Base-by-base conservation (phyloP, 2,329 filamentous ascomycete species). In the Fusarium sp. region DNA sequence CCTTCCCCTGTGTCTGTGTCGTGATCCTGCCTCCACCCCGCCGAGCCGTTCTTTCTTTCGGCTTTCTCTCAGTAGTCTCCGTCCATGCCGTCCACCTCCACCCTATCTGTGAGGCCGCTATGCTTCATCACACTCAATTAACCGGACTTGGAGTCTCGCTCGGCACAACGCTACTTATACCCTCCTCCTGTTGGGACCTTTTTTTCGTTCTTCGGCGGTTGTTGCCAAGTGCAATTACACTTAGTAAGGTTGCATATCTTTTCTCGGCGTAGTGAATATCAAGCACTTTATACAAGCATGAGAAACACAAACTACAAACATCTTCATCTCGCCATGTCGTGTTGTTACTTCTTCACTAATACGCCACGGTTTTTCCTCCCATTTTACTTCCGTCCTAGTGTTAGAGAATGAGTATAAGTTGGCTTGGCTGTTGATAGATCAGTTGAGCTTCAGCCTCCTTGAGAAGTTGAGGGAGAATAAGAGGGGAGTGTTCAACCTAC, bases 61-160 rank as follows among this genome's bases (percentile, higher is more conserved):
- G 54, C 62, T 66, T 29, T 66, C 39, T 63, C 68, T 45, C 49
- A 45, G 48, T 51, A 39, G 51, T 70, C 48, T 63, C 58, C 62
- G 46, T 59, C 51, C 45, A 57, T 60, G 52, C 60, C 49, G 61
- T 60, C 58, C 60, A 54, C 63, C 49, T 69, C 73, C 67, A 63
- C 73, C 68, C 68, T 78, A 66, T 67, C 63, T 73, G 66, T 73
- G 66, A 63, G 61, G 63, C 76, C 72, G 73, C 73, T 73, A 73
- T 74, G 63, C 72, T 78, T 72, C 75, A 70, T 76, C 49, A 54
- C 74, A 73, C 76, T 77, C 75, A 74, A 66, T 77, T 73, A 73
- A 64, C 62, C 70, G 63, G 73, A 64, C 72, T 68, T 73, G 64
- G 57, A 69, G 72, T 72, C 69, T 68, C 59, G 63, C 65, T 70